Evolutionary conservation across 139 green algal genomes (phyloP).

Genomic region (Haematococcus sp.): DNA sequence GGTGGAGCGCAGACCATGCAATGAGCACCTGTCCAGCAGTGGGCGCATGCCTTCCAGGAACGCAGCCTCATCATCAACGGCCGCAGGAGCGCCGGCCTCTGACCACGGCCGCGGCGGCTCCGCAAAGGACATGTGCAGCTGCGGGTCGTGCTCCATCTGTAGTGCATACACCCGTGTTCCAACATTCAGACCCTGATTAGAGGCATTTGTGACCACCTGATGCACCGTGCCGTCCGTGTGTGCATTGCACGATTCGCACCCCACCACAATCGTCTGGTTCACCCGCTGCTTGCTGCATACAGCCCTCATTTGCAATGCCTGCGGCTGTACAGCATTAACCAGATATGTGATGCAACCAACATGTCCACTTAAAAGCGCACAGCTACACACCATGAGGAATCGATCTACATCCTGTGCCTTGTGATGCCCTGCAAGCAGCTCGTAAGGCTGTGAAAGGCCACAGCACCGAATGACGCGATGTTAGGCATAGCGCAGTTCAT

Average conservation of each 20-base stretch:
- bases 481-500: not conserved
- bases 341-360: no score
- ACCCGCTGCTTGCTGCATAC: no score
- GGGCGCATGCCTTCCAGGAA: slow-evolving; percentile 7
- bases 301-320: no score
- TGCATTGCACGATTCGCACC: no score
- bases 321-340: no score
- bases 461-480: not conserved
- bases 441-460: slow-evolving; percentile 5
- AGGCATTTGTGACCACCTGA: no score
- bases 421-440: not conserved
- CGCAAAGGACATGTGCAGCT: slow-evolving; percentile 10
- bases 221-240: no score
- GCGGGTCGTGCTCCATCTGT: slow-evolving; percentile 17
- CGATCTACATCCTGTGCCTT: slow-evolving; percentile 5
- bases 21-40: not conserved
- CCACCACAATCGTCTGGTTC: no score
- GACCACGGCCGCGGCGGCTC: not conserved
- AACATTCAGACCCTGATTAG: no score
- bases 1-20: no score
- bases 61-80: not conserved
- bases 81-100: not conserved
- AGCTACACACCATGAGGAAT: slow-evolving; percentile 1
- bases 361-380: no score
- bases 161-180: no score